These are phyloP conservation scores for Hyaloscypha hepaticicola DNA, from an alignment of 495 filamentous ascomycete genomes.

Conservation along the genomic window DNA sequence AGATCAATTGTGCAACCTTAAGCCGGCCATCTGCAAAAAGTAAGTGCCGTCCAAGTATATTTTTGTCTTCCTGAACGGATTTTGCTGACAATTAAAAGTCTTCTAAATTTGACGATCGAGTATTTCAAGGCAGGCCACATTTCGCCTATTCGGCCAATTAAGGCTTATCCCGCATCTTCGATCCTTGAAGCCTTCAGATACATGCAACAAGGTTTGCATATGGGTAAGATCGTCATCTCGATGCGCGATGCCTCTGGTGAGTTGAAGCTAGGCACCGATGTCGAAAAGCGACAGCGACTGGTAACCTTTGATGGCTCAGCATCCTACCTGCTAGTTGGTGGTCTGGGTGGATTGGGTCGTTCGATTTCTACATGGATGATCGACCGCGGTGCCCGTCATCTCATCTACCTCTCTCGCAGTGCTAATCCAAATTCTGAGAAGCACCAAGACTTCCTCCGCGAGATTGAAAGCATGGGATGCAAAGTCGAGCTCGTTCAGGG, in stretches of 20 bases:
- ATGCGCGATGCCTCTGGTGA: no score
- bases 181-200: slow-evolving; percentile 37
- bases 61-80: no score
- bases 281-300: no score
- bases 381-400: slow-evolving; percentile 52
- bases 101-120: no score
- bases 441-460: slow-evolving; percentile 32
- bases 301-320: slow-evolving; percentile 61
- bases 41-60: not conserved
- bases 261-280: no score
- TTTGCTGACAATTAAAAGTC: no score
- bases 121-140: no score
- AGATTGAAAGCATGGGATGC: not conserved
- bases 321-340: slow-evolving; percentile 62
- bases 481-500: slow-evolving; percentile 13
- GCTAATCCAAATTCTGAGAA: slow-evolving; percentile 19
- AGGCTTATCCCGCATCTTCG: no score
- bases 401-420: slow-evolving; percentile 58
- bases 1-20: not conserved
- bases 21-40: not conserved
- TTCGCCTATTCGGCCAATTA: not conserved
- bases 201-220: slow-evolving; percentile 43
- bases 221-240: slow-evolving; percentile 34
- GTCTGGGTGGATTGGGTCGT: slow-evolving; percentile 62
- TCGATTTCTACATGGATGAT: slow-evolving; percentile 61